Evolutionary conservation across 768 basidiomycete species (phyloP).

Genomic region (Ephemerocybe angulata): DNA sequence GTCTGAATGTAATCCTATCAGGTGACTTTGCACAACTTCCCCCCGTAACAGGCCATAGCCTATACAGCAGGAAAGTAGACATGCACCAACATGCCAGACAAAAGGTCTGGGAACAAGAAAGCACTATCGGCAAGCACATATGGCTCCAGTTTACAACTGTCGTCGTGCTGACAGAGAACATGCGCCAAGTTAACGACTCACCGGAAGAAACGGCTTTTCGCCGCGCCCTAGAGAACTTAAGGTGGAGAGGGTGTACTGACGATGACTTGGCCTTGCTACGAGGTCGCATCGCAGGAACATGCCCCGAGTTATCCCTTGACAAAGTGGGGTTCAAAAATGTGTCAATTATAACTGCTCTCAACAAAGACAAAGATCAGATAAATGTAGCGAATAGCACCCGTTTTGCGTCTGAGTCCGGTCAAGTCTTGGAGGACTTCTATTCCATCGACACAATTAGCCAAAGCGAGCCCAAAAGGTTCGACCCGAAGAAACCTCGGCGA

Average conservation of each 20-base stretch:
- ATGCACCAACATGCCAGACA: neutral
- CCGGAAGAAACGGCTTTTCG: constrained; percentile 7
- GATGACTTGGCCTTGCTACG: neutral
- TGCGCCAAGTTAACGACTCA: constrained; percentile 23
- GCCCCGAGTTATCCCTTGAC: constrained; percentile 3
- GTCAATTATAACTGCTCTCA: constrained; percentile 31
- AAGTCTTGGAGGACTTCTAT: neutral
- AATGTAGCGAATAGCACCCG: constrained; percentile 22
- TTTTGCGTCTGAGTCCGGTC: neutral
- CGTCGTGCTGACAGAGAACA: constrained; percentile 32
- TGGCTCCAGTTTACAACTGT: constrained; percentile 35
- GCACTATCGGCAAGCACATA: constrained; percentile 21
- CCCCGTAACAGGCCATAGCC: constrained; percentile 14
- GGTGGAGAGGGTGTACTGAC: neutral
- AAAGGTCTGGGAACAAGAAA: constrained; percentile 15
- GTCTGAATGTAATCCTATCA: constrained; percentile 39
- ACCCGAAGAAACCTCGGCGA: neutral
- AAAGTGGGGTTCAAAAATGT: constrained; percentile 23
- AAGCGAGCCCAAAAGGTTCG: neutral
- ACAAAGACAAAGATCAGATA: constrained; percentile 28
- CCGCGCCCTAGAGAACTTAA: neutral
- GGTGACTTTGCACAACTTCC: constrained; percentile 46
- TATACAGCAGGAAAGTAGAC: neutral
- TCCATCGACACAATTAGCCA: neutral
- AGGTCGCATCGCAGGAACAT: neutral